Percentiles rank a stretch among this genome's conserved stretches.
phyloP scores from a whole-genome alignment of 345 rosid genomes.

The Corchorus olitorius region DNA sequence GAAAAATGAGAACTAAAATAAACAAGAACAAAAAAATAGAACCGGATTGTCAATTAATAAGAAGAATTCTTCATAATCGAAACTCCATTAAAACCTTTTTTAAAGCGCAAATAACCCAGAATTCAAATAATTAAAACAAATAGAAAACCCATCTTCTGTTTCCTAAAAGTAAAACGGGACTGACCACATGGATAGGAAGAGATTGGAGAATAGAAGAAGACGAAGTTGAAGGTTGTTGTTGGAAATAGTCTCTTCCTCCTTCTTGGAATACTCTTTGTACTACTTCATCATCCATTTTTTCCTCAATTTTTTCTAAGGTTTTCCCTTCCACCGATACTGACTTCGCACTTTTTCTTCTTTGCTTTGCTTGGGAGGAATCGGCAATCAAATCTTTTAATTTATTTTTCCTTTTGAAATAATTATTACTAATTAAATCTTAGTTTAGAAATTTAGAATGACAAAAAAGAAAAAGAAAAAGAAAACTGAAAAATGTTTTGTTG shows the following conservation, averaged over 20 bases:
- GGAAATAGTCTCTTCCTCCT: conserved; percentile 91
- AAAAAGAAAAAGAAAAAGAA: not conserved
- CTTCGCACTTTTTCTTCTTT: not conserved
- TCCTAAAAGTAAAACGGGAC: not conserved
- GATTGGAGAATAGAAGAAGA: conserved; percentile 89
- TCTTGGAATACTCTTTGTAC: conserved; percentile 92
- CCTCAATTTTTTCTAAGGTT: not conserved
- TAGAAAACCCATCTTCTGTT: not conserved
- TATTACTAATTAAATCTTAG: not conserved
- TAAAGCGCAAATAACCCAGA: not conserved
- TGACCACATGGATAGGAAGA: conserved; percentile 95
- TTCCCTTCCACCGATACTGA: too few relatives aligned
- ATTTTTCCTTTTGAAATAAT: too few relatives aligned
- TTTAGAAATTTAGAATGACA: too few relatives aligned
- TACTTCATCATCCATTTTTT: conserved; percentile 85
- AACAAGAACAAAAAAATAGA: too few relatives aligned
- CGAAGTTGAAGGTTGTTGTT: conserved; percentile 76
- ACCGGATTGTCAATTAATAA: too few relatives aligned
- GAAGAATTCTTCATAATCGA: conserved; percentile 6
- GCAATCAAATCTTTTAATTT: too few relatives aligned
- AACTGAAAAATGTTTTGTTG: not conserved
- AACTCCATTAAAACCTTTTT: not conserved
- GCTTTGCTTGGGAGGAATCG: conserved; percentile 14
- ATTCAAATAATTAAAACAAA: not conserved
- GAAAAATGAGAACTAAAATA: not conserved